Conservation (phyloP, 73 alveolate species). For the Tetrahymena thermophila region DNA sequence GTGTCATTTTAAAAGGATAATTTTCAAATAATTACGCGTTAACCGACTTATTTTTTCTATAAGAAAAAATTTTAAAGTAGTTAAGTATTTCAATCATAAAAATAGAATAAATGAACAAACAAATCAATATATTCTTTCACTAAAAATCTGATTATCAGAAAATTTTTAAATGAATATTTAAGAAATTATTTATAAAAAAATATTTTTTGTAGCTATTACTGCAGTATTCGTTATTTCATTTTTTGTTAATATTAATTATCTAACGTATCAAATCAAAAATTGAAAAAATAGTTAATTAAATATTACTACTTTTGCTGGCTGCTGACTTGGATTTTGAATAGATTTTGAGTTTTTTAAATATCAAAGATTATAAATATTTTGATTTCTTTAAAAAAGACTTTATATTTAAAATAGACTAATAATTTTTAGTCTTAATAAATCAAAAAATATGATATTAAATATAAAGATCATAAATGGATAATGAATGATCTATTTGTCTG, state of each 20-base stretch:
- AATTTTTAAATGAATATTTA: background rate
- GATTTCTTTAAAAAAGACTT: background rate
- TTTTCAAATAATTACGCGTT: background rate
- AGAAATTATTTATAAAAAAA: no score
- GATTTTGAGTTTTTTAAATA: no score
- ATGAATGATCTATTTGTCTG: background rate
- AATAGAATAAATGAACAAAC: background rate
- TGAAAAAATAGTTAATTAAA: background rate
- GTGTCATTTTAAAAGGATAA: background rate
- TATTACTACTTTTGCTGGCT: background rate
- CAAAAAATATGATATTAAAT: no score
- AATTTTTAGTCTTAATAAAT: background rate
- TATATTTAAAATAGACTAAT: background rate
- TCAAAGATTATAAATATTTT: no score
- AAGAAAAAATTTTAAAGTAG: background rate
- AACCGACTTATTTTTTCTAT: background rate
- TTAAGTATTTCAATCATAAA: background rate
- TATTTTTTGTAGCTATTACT: no score
- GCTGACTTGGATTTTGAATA: background rate
- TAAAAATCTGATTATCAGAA: background rate
- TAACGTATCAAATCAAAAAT: background rate
- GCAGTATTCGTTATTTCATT: background rate
- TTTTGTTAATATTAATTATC: background rate
- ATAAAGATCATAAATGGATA: background rate
- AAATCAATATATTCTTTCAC: no score